Percentiles rank a stretch among this genome's conserved stretches.
Conservation (phyloP, 306 rosid genomes). For the Fragaria ananassa region DNA sequence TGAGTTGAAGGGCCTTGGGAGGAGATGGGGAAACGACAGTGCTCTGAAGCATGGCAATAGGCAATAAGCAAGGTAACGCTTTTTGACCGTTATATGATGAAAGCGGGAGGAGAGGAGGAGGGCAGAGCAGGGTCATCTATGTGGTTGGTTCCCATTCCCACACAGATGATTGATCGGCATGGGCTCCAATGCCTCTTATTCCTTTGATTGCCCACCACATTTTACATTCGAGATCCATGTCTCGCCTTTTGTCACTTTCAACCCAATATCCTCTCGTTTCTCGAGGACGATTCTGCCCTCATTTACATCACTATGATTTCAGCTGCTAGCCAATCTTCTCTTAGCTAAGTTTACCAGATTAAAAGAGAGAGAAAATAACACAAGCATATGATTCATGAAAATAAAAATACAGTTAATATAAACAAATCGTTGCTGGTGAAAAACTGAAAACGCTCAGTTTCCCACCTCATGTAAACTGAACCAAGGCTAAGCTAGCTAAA, state of each 20-base stretch:
- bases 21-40: slow-evolving; percentile 13
- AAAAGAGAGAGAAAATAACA: background rate
- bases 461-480: background rate
- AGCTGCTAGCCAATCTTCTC: background rate
- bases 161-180: slow-evolving; percentile 17
- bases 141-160: slow-evolving; percentile 18
- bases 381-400: background rate
- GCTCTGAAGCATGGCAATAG: slow-evolving; percentile 23
- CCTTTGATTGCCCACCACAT: slow-evolving; percentile 24
- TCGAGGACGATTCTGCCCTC: slow-evolving; percentile 20
- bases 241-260: slow-evolving; percentile 18
- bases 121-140: background rate
- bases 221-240: background rate
- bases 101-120: background rate
- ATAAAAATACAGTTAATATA: background rate
- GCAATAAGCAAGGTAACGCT: background rate
- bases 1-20: slow-evolving; percentile 18
- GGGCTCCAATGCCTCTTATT: background rate
- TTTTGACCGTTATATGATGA: slow-evolving; percentile 20
- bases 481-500: background rate
- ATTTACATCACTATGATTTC: background rate
- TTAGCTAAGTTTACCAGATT: background rate
- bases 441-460: too few species aligned
- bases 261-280: slow-evolving; percentile 19
- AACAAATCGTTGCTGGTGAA: background rate